These are phyloP conservation scores for Lablab purpureus DNA, from an alignment of 306 rosid species.

Conservation along the genomic window DNA sequence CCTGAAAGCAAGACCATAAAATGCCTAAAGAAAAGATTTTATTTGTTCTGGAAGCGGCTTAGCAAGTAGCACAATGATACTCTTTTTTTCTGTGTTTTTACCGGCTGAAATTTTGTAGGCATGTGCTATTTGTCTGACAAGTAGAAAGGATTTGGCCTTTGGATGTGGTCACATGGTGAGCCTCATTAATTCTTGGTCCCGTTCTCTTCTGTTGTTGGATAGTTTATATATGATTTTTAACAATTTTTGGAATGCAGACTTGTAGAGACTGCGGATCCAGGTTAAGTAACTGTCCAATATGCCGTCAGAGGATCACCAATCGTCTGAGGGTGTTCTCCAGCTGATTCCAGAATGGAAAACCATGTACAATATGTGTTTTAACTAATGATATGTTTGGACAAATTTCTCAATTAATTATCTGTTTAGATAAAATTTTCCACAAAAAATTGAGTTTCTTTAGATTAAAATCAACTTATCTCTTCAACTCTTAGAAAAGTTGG, in stretches of 20 bases:
- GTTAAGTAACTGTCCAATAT: constrained; percentile 73
- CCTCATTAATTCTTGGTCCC: constrained; percentile 8
- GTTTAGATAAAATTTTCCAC: not conserved
- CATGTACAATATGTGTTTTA: not conserved
- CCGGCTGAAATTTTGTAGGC: constrained; percentile 54
- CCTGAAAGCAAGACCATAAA: not conserved
- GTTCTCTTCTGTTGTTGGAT: not conserved
- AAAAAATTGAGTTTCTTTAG: not conserved
- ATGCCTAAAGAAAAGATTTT: not conserved
- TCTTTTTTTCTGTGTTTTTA: not conserved
- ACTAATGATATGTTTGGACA: not conserved
- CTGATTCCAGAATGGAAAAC: constrained; percentile 43
- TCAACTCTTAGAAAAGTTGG: not conserved
- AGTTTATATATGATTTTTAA: constrained; percentile 12
- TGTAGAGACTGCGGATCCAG: constrained; percentile 83
- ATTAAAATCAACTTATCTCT: not conserved
- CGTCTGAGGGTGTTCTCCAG: constrained; percentile 79
- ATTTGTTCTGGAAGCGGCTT: not conserved
- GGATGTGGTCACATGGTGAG: constrained; percentile 92
- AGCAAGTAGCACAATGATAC: not conserved
- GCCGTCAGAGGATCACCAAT: constrained; percentile 71
- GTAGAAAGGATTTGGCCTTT: constrained; percentile 78
- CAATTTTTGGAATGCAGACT: constrained; percentile 58
- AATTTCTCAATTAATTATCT: not conserved
- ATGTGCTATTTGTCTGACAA: constrained; percentile 83